phyloP scores from a whole-genome alignment of 768 basidiomycete genomes.

The Mycena sanguinolenta region DNA sequence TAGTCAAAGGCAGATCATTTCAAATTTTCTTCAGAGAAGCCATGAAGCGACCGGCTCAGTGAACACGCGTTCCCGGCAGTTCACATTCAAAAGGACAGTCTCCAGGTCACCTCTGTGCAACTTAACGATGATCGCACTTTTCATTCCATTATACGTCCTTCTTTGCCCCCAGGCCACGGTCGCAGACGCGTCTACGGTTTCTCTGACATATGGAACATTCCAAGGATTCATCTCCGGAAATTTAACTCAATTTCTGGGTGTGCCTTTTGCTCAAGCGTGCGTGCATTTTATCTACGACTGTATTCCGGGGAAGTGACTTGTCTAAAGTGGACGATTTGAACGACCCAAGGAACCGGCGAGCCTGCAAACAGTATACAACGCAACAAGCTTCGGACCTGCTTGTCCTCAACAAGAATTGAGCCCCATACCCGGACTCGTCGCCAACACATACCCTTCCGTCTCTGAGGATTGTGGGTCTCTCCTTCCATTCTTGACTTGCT shows the following conservation, averaged over 20 bases:
- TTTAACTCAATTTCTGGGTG: conserved; percentile 14
- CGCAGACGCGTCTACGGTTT: background rate
- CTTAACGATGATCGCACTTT: no score
- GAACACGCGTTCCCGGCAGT: no score
- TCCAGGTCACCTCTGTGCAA: no score
- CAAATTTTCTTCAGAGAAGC: no score
- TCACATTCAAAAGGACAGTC: no score
- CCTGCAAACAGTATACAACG: conserved; percentile 5
- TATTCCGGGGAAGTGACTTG: no score
- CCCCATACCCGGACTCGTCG: background rate
- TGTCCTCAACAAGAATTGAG: conserved; percentile 14
- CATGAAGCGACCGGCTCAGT: no score
- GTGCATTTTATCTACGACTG: background rate
- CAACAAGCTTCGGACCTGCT: conserved; percentile 8
- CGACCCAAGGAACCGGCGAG: background rate
- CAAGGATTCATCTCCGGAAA: background rate
- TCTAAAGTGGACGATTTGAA: conserved; percentile 10
- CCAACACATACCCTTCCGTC: background rate
- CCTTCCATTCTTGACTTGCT: background rate
- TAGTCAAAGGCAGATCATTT: no score
- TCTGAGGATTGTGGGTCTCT: conserved; percentile 13
- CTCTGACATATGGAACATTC: conserved; percentile 3
- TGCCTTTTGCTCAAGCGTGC: conserved; percentile 17
- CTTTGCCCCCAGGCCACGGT: background rate
- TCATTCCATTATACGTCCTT: background rate